Conservation (phyloP, 2,329 filamentous ascomycete genomes). For the Fusarium transvaalense region DNA sequence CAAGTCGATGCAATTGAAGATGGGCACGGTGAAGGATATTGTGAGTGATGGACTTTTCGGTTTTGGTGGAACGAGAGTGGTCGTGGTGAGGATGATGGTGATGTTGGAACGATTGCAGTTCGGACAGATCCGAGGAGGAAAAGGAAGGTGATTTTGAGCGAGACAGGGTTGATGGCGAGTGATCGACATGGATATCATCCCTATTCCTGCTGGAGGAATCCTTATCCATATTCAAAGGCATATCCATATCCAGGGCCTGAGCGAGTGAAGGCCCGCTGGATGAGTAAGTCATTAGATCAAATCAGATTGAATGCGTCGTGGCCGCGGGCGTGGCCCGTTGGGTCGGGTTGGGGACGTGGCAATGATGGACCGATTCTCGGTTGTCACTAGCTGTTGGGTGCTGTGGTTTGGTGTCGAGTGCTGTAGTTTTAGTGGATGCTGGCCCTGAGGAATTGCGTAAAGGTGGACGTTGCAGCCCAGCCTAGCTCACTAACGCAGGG, state of each 20-base stretch:
- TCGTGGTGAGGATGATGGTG: slow-evolving; percentile 27
- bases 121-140: slow-evolving; percentile 38
- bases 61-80: slow-evolving; percentile 36
- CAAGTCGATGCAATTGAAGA: slow-evolving; percentile 34
- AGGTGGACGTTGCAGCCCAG: slow-evolving; percentile 38
- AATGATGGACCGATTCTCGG: slow-evolving; percentile 29
- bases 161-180: slow-evolving; percentile 36
- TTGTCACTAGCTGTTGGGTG: slow-evolving; percentile 22
- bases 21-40: slow-evolving; percentile 35
- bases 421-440: slow-evolving; percentile 27
- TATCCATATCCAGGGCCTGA: slow-evolving; percentile 51
- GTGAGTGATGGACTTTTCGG: slow-evolving; percentile 16
- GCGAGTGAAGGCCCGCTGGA: slow-evolving; percentile 55
- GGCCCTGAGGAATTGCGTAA: slow-evolving; percentile 21
- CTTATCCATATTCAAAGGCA: slow-evolving; percentile 38
- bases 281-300: slow-evolving; percentile 52
- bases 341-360: slow-evolving; percentile 38
- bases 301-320: slow-evolving; percentile 38
- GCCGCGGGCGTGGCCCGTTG: slow-evolving; percentile 47
- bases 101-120: slow-evolving; percentile 18
- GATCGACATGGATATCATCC: slow-evolving; percentile 47
- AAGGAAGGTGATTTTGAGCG: slow-evolving; percentile 37
- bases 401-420: slow-evolving; percentile 14
- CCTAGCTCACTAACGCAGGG: slow-evolving; percentile 33
- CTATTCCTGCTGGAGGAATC: slow-evolving; percentile 30